Percentiles rank a stretch among this genome's conserved stretches.
Evolutionary conservation across 176 grass and related monocot species (phyloP).

Genomic region (Cenchrus purpureus): DNA sequence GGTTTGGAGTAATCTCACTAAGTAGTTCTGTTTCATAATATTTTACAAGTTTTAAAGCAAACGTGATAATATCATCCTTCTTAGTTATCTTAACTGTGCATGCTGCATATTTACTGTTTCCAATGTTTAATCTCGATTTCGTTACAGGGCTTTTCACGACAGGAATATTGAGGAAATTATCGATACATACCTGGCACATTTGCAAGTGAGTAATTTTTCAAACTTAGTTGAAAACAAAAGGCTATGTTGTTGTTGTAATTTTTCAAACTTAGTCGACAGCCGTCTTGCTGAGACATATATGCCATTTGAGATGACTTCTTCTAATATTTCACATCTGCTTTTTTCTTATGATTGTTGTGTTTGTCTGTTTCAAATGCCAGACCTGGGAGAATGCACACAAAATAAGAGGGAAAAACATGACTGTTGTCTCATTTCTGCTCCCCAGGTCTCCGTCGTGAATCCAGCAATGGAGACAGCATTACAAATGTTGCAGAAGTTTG

Average conservation of each 20-base stretch:
- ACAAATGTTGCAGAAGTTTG: conserved; percentile 79
- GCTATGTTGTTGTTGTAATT: no score
- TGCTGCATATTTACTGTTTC: conserved; percentile 6
- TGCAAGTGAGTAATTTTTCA: conserved; percentile 72
- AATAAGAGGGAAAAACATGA: conserved; percentile 25
- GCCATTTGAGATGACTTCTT: conserved; percentile 8
- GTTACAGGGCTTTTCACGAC: conserved; percentile 56
- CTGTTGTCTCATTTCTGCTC: conserved; percentile 33
- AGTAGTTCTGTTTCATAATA: background rate
- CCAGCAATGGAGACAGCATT: conserved; percentile 89
- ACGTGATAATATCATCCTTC: background rate
- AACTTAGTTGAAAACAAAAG: background rate
- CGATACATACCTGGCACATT: conserved; percentile 88
- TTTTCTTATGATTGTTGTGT: background rate
- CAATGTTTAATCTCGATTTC: conserved; percentile 18
- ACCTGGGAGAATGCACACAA: conserved; percentile 4
- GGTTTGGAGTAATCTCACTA: conserved; percentile 15
- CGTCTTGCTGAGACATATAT: background rate
- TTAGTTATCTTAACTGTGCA: conserved; percentile 2
- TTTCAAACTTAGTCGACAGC: background rate
- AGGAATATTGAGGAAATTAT: conserved; percentile 88
- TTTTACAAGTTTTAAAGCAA: conserved; percentile 13
- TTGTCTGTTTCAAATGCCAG: conserved; percentile 1
- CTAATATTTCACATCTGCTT: background rate
- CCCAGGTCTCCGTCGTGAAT: conserved; percentile 82